Percentiles rank a stretch among this genome's conserved stretches.
Conservation (phyloP, 164 flowering plant species). For the Tetrastigma voinierianum region DNA sequence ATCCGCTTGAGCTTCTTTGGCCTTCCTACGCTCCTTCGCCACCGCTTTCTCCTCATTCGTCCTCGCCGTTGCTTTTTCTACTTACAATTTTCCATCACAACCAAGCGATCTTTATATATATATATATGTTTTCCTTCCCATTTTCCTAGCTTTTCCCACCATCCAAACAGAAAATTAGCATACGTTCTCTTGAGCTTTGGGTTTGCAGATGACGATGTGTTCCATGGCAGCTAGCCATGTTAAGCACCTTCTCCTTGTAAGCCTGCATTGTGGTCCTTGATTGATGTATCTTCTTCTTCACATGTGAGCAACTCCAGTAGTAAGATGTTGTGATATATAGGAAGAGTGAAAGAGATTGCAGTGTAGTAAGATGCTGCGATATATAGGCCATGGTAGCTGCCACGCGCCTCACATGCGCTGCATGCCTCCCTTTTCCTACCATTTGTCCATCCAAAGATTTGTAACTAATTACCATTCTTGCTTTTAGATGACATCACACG, state of each 20-base stretch:
- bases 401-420: too few species aligned
- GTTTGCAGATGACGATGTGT: constrained; percentile 35
- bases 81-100: constrained; percentile 24
- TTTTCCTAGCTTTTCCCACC: not conserved
- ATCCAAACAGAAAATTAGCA: too few species aligned
- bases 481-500: too few species aligned
- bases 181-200: constrained; percentile 69
- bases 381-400: too few species aligned
- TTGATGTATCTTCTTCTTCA: not conserved
- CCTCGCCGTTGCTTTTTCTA: constrained; percentile 56
- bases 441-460: too few species aligned
- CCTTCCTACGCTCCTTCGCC: constrained; percentile 58
- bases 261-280: constrained; percentile 36
- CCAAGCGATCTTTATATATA: not conserved
- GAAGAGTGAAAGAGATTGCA: too few species aligned
- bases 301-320: too few species aligned
- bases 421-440: too few species aligned
- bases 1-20: constrained; percentile 69
- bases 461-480: too few species aligned
- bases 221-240: constrained; percentile 59
- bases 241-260: constrained; percentile 58
- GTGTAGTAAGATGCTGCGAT: too few species aligned
- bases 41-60: constrained; percentile 52
- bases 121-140: not conserved
- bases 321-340: too few species aligned